Conservation (phyloP, 176 grass and related monocot species). For the Metroxylon sagu region DNA sequence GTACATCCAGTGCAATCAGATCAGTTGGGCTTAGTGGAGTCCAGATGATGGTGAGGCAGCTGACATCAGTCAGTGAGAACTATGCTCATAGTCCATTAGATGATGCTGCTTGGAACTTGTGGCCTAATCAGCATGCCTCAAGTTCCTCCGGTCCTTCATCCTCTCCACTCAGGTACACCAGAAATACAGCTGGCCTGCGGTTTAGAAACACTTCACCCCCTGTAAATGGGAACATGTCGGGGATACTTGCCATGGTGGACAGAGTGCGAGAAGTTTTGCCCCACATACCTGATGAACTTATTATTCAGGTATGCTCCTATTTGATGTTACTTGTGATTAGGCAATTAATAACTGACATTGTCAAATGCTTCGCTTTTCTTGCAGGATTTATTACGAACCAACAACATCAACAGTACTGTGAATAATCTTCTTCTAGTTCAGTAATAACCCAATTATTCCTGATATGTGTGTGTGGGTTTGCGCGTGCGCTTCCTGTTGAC, state of each 20-base stretch:
- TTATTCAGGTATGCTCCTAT: slow-evolving; percentile 60
- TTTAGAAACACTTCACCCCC: slow-evolving; percentile 7
- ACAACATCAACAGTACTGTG: slow-evolving; percentile 96
- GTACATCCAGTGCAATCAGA: slow-evolving; percentile 63
- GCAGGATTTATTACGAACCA: slow-evolving; percentile 93
- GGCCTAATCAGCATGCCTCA: slow-evolving; percentile 35
- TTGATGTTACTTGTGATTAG: slow-evolving; percentile 5
- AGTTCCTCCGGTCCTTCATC: slow-evolving; percentile 38
- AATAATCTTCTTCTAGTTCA: slow-evolving; percentile 99
- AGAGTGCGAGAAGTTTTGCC: slow-evolving; percentile 94
- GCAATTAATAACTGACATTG: slow-evolving; percentile 2
- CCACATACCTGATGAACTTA: slow-evolving; percentile 81
- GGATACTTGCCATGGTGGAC: slow-evolving; percentile 65
- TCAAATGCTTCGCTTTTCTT: slow-evolving; percentile 11
- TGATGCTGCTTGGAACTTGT: slow-evolving; percentile 60
- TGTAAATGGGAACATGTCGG: slow-evolving; percentile 48
- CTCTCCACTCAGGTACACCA: slow-evolving; percentile 39
- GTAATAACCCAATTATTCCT: slow-evolving; percentile 32
- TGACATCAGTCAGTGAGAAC: slow-evolving; percentile 67
- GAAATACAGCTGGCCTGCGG: slow-evolving; percentile 31
- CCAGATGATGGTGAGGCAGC: slow-evolving; percentile 99
- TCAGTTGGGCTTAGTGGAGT: slow-evolving; percentile 78
- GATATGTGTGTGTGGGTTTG: slow-evolving; percentile 21
- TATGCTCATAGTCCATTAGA: slow-evolving; percentile 32
- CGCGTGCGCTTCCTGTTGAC: slow-evolving; percentile 24